Percentiles rank a stretch among this genome's conserved stretches.
phyloP scores from a whole-genome alignment of 352 stramenopile genomes.

The Globisporangium middletonii region DNA sequence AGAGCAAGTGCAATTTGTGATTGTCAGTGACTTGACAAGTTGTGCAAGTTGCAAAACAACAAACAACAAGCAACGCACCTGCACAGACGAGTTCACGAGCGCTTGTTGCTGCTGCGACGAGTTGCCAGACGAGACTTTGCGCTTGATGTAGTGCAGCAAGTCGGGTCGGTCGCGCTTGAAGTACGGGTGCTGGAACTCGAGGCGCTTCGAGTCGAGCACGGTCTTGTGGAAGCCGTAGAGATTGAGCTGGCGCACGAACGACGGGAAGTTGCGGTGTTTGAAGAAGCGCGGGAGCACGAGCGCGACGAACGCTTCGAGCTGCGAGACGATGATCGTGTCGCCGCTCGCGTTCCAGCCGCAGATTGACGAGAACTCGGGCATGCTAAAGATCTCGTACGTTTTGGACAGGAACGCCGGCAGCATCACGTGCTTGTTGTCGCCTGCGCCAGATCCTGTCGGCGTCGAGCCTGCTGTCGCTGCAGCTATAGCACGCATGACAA shows the following conservation, averaged over 20 bases:
- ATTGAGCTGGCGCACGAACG: slow-evolving; percentile 93
- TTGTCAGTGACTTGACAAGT: neutral
- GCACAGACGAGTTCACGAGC: slow-evolving; percentile 46
- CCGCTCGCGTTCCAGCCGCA: slow-evolving; percentile 89
- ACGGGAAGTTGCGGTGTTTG: slow-evolving; percentile 92
- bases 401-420: slow-evolving; percentile 90
- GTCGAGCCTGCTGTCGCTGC: slow-evolving; percentile 1
- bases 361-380: slow-evolving; percentile 69
- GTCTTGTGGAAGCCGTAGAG: slow-evolving; percentile 93
- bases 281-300: slow-evolving; percentile 88
- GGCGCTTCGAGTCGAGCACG: slow-evolving; percentile 86
- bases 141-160: slow-evolving; percentile 84
- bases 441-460: neutral
- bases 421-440: slow-evolving; percentile 76
- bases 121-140: slow-evolving; percentile 68
- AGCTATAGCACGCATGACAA: too few species aligned
- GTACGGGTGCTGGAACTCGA: slow-evolving; percentile 92
- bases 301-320: slow-evolving; percentile 76
- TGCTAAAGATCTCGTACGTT: slow-evolving; percentile 93
- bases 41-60: slow-evolving; percentile 1
- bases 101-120: slow-evolving; percentile 24
- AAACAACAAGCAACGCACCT: slow-evolving; percentile 23
- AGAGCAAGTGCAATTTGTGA: neutral
- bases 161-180: slow-evolving; percentile 87
- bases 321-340: slow-evolving; percentile 90